Evolutionary conservation across 371 early-diverging fungal species (phyloP).

Genomic region (Coemansia sp.): DNA sequence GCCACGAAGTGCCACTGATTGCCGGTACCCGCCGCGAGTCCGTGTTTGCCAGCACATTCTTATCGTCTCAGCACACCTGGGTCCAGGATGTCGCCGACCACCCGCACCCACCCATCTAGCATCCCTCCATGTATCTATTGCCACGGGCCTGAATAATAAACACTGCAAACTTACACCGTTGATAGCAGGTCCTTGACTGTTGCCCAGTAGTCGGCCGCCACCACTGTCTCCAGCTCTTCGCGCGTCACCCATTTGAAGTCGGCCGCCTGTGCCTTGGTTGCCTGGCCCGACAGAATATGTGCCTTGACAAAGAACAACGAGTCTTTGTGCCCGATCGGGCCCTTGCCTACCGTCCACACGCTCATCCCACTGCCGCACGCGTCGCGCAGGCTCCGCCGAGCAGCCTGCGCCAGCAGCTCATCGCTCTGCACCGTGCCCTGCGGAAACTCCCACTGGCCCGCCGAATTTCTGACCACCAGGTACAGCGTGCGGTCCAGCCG

Average conservation of each 20-base stretch:
- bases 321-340: slow-evolving; percentile 65
- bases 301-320: slow-evolving; percentile 86
- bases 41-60: slow-evolving; percentile 9
- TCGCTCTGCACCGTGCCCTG: slow-evolving; percentile 63
- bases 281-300: slow-evolving; percentile 79
- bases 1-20: slow-evolving; percentile 15
- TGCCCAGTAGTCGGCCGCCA: slow-evolving; percentile 70
- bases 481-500: slow-evolving; percentile 72
- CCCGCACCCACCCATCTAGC: too few species aligned
- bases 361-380: slow-evolving; percentile 73
- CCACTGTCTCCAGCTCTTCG: slow-evolving; percentile 65
- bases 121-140: too few species aligned
- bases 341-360: slow-evolving; percentile 71
- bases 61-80: too few species aligned
- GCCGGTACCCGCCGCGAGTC: slow-evolving; percentile 25
- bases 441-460: slow-evolving; percentile 77
- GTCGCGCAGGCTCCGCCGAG: slow-evolving; percentile 66
- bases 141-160: too few species aligned
- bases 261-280: slow-evolving; percentile 54
- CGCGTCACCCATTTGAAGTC: slow-evolving; percentile 86
- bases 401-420: slow-evolving; percentile 72
- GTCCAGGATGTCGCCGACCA: too few species aligned
- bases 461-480: slow-evolving; percentile 66
- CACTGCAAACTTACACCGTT: slow-evolving; percentile 52
- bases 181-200: slow-evolving; percentile 74